These are phyloP conservation scores for Bruguiera gymnorhiza DNA, from an alignment of 345 rosid genomes.

Conservation along the genomic window DNA sequence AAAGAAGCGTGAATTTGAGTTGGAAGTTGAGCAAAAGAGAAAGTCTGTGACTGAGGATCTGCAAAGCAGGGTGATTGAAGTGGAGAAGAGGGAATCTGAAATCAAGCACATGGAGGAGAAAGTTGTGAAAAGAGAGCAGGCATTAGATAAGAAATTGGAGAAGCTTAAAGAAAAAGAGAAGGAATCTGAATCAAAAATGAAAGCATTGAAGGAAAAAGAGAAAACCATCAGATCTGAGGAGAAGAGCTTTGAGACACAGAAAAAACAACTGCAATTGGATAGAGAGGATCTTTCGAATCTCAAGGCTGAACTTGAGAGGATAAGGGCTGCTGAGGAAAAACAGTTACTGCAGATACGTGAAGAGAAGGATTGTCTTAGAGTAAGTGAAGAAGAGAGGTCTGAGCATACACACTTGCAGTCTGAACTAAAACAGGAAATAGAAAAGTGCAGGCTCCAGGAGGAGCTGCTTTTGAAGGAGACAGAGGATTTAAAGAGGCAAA, in stretches of 20 bases:
- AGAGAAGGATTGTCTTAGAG: slow-evolving; percentile 56
- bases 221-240: slow-evolving; percentile 58
- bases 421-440: slow-evolving; percentile 71
- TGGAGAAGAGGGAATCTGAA: slow-evolving; percentile 83
- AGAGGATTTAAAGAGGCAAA: slow-evolving; percentile 81
- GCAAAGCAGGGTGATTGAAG: slow-evolving; percentile 60
- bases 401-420: slow-evolving; percentile 67
- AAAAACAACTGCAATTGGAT: slow-evolving; percentile 44
- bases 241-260: slow-evolving; percentile 60
- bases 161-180: slow-evolving; percentile 77
- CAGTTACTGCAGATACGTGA: slow-evolving; percentile 50
- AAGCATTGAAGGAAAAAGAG: slow-evolving; percentile 67
- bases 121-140: slow-evolving; percentile 66
- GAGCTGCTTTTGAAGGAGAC: slow-evolving; percentile 77
- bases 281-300: slow-evolving; percentile 50
- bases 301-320: slow-evolving; percentile 65
- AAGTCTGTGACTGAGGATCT: slow-evolving; percentile 62
- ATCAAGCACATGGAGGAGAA: slow-evolving; percentile 82
- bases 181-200: slow-evolving; percentile 53
- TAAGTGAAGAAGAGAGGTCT: slow-evolving; percentile 77
- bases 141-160: slow-evolving; percentile 64
- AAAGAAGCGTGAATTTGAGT: slow-evolving; percentile 61
- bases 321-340: slow-evolving; percentile 56
- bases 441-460: slow-evolving; percentile 67
- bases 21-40: slow-evolving; percentile 76